phyloP scores from a whole-genome alignment of 768 basidiomycete species.

The Chiua virens region DNA sequence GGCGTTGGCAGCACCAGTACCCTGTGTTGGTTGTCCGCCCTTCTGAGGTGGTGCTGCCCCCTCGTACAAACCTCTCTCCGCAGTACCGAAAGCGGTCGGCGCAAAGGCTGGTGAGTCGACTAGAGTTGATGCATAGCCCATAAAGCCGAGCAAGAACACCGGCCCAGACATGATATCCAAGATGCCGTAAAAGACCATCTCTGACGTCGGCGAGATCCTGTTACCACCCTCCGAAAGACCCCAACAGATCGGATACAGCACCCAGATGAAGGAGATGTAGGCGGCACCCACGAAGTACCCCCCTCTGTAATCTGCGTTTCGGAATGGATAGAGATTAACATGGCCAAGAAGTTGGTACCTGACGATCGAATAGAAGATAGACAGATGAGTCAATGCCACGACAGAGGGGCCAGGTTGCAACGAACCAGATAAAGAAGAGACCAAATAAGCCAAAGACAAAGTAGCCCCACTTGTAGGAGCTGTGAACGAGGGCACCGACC shows the following conservation, averaged over 20 bases:
- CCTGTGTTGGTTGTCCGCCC: background rate
- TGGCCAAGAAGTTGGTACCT: constrained; percentile 34
- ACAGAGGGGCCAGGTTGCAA: constrained; percentile 11
- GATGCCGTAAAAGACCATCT: constrained; percentile 58
- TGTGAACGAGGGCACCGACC: constrained; percentile 50
- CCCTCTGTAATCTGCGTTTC: constrained; percentile 19
- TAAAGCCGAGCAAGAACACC: constrained; percentile 36
- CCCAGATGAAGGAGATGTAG: constrained; percentile 54
- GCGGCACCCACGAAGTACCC: constrained; percentile 37
- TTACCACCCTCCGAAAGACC: constrained; percentile 53
- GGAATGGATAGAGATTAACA: constrained; percentile 26
- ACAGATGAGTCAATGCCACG: background rate
- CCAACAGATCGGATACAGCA: constrained; percentile 60
- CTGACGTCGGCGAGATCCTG: constrained; percentile 47
- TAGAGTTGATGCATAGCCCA: constrained; percentile 11
- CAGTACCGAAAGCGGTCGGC: constrained; percentile 7
- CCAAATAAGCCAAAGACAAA: constrained; percentile 47
- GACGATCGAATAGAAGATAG: background rate
- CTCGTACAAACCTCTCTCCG: constrained; percentile 6
- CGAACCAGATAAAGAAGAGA: constrained; percentile 51
- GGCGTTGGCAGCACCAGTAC: too few species aligned
- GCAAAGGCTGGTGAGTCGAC: background rate
- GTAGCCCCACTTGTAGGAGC: constrained; percentile 55
- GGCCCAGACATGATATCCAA: constrained; percentile 41
- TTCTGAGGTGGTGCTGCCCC: background rate